Base-by-base conservation (phyloP, 1,284 basidiomycete genomes). In the Calocybe gambosa region DNA sequence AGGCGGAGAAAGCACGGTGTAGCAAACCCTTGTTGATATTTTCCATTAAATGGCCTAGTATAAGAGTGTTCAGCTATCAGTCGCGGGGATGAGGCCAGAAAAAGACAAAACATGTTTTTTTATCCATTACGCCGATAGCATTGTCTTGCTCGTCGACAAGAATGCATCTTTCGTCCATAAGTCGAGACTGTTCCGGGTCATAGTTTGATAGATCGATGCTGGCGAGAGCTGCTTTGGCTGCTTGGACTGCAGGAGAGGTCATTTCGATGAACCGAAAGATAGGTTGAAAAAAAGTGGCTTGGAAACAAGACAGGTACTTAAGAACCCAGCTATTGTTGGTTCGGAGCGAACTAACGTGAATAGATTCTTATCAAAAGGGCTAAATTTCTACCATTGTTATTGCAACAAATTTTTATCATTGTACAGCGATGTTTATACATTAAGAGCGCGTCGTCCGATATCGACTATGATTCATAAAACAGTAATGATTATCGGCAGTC, bases 81-180 rank as follows among this genome's bases (percentile, higher is more conserved):
- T 4, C 5, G 7, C 9, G 36, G 13, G 28, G 4, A 2, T 3
- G 31, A 34, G 19, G 36, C 13, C 19, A 5, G 13, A 9, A 38
- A 21, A 38, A 19, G 19, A 72, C 86, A 58, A n/a, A 60, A 92
- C 95, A 99, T 39, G 90, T 93, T 72, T 99, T 99, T 75, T 99
- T 99, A 67, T 93, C 89, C 51, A 87, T 82, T 47, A 95, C 93
- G 37, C 94, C 94, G 50, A 94, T 86, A 2, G 86, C 82, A 44
- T 77, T 77, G 64, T 98, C 94, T 49, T 97, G 70, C 58, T 92
- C 85, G 61, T 94, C 89, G 26, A 98, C 89, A 36, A 99, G 78
- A 62, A 99, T 99, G 62, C 96, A 96, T 50, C 91, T 75, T 68
- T 99, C 96, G 58, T 96, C 92, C 96, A 99, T 99, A 50, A 99